These are phyloP conservation scores for Salix suchowensis DNA, from an alignment of 345 rosid genomes.

Conservation along the genomic window DNA sequence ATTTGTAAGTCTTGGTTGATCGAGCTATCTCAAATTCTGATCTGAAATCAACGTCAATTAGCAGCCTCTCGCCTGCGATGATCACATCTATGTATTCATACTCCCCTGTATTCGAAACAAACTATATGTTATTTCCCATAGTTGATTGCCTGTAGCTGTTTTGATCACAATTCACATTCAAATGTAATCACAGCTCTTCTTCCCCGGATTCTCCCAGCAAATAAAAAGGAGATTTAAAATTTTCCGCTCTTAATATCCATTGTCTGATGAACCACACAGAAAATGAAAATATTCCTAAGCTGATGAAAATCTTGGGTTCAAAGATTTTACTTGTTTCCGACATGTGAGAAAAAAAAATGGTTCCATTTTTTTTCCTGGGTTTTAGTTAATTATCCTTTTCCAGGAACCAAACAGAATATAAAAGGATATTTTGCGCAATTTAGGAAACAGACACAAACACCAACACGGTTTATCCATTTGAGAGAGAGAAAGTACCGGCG, in stretches of 20 bases:
- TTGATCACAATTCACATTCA: not conserved
- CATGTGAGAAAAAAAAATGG: not conserved
- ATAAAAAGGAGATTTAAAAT: not conserved
- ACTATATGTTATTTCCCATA: not conserved
- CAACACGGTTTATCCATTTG: not conserved
- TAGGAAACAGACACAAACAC: not conserved
- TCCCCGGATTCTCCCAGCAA: not conserved
- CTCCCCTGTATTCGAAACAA: conserved; percentile 48
- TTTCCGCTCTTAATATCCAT: not conserved
- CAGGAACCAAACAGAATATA: not conserved
- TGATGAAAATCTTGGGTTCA: not conserved
- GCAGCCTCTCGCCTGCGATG: conserved; percentile 51
- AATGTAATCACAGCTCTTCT: not conserved
- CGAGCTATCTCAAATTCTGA: conserved; percentile 95
- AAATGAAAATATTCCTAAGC: not conserved
- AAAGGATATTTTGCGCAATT: not conserved
- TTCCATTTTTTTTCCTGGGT: not conserved
- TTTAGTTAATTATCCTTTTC: not conserved
- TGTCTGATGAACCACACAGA: no score
- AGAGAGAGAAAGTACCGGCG: conserved; percentile 50
- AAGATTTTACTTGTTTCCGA: not conserved
- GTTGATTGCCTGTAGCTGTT: not conserved
- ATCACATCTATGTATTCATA: conserved; percentile 88
- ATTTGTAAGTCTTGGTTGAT: conserved; percentile 65
- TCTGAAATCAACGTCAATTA: conserved; percentile 83